These are phyloP conservation scores for Hericium rajendrae DNA, from an alignment of 768 basidiomycete genomes.

Conservation along the genomic window DNA sequence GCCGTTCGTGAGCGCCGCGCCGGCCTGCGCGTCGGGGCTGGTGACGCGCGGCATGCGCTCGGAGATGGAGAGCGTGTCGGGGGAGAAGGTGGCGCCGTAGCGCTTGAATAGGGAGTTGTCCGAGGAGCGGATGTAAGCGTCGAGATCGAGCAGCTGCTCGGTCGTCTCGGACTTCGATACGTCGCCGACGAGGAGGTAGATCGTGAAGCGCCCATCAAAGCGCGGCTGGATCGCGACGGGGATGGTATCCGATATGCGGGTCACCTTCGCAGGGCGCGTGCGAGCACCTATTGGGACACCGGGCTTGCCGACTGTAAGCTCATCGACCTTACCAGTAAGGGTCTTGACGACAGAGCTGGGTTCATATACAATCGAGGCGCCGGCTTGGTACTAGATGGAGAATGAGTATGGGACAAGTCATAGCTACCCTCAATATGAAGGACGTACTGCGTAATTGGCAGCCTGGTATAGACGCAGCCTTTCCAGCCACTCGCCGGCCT, in stretches of 20 bases:
- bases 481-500: conserved; percentile 3
- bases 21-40: neutral
- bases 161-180: neutral
- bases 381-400: conserved; percentile 3
- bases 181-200: conserved; percentile 4
- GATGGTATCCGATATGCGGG: conserved; percentile 4
- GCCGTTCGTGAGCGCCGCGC: neutral
- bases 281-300: conserved; percentile 3
- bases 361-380: conserved; percentile 4
- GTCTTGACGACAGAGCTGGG: neutral
- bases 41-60: conserved; percentile 1
- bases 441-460: conserved; percentile 4
- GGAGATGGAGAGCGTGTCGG: neutral
- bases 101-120: neutral
- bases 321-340: neutral
- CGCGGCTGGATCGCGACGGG: conserved; percentile 3
- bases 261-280: conserved; percentile 3
- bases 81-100: neutral
- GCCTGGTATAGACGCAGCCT: conserved; percentile 1
- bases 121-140: neutral
- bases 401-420: neutral
- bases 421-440: neutral
- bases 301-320: neutral
- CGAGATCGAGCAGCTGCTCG: neutral
- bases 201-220: conserved; percentile 5